A percentile compares a stretch with the other conserved stretches of the same genome.
Conservation (phyloP, 2,329 filamentous ascomycete species). For the Colletotrichum lini region DNA sequence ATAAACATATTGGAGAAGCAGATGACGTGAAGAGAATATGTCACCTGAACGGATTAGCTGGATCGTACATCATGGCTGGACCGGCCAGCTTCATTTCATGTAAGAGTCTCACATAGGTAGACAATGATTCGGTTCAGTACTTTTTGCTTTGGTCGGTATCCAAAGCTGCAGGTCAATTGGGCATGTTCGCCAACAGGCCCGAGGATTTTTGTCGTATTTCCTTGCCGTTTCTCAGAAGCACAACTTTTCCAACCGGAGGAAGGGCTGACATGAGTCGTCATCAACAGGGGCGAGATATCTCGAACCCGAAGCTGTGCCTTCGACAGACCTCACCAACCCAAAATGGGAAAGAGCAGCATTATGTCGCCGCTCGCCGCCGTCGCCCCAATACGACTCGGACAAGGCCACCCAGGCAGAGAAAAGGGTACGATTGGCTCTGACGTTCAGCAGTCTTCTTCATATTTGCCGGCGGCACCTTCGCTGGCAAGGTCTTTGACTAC, state of each 20-base stretch:
- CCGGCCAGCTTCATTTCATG: not conserved
- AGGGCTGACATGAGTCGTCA: not conserved
- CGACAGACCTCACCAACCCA: not conserved
- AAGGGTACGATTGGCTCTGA: conserved; percentile 48
- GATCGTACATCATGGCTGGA: not conserved
- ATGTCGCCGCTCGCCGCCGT: not conserved
- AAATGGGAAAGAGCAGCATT: not conserved
- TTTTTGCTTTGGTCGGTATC: not conserved
- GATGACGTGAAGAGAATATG: not conserved
- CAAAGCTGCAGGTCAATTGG: not conserved
- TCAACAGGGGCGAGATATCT: not conserved
- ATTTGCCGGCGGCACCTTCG: conserved; percentile 64
- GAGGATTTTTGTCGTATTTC: not conserved
- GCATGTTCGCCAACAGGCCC: not conserved
- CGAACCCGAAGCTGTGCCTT: not conserved
- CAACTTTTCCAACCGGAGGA: not conserved
- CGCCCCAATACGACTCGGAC: not conserved
- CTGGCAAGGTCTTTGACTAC: conserved; percentile 73
- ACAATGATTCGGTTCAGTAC: not conserved
- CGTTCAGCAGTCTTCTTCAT: conserved; percentile 20
- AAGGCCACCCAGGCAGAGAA: not conserved
- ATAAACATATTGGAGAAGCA: no score
- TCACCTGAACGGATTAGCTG: not conserved
- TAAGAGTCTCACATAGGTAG: not conserved
- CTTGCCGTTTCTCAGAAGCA: not conserved